Evolutionary conservation across 768 basidiomycete species (phyloP).

Genomic region (Boletus speciosus): DNA sequence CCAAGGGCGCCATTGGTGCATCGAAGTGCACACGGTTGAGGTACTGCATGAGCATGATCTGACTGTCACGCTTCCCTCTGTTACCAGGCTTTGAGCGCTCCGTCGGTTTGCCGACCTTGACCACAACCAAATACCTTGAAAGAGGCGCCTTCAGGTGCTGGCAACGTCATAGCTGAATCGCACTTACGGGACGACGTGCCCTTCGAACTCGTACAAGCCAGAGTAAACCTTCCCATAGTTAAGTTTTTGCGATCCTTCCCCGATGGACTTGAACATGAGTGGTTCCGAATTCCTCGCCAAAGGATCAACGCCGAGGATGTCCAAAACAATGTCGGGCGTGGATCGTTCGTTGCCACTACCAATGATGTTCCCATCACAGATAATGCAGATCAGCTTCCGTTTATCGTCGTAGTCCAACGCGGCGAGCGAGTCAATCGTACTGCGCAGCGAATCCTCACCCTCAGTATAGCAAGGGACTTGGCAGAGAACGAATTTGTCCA

Average conservation of each 20-base stretch:
- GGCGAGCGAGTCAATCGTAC: constrained; percentile 66
- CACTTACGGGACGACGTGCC: constrained; percentile 63
- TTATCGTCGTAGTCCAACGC: constrained; percentile 68
- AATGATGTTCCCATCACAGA: constrained; percentile 71
- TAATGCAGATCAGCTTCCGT: constrained; percentile 61
- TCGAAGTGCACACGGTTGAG: constrained; percentile 70
- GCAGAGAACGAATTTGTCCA: constrained; percentile 68
- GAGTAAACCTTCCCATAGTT: constrained; percentile 73
- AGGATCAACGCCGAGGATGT: constrained; percentile 65
- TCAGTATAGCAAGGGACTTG: constrained; percentile 72
- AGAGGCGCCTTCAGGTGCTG: background rate
- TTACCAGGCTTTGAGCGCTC: constrained; percentile 65
- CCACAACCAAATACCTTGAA: constrained; percentile 53
- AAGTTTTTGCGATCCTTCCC: constrained; percentile 62
- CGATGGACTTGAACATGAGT: constrained; percentile 64
- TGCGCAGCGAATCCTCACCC: constrained; percentile 64
- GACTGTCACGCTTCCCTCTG: constrained; percentile 67
- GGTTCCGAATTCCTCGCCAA: constrained; percentile 61
- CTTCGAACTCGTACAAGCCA: constrained; percentile 66
- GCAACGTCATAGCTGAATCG: background rate
- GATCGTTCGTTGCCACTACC: constrained; percentile 65
- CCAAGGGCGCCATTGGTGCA: constrained; percentile 60
- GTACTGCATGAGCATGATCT: constrained; percentile 62
- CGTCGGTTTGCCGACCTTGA: constrained; percentile 66
- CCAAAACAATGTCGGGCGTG: constrained; percentile 64